Base-by-base conservation (phyloP, 495 filamentous ascomycete species). In the Aspergillus affinis region DNA sequence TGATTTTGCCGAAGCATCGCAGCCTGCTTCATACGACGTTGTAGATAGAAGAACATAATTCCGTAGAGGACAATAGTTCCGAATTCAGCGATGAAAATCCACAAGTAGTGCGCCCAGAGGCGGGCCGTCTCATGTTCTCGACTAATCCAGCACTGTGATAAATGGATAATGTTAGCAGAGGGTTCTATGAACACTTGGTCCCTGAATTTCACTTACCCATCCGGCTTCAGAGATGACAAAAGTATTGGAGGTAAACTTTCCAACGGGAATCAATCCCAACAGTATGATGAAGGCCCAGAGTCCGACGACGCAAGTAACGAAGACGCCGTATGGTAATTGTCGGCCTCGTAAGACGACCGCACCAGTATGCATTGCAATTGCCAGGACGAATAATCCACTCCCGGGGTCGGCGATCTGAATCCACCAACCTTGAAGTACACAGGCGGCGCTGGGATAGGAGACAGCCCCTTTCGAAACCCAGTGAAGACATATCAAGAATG, bases 91-190 rank as follows among this genome's bases (percentile, higher is more conserved):
- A 90, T 72, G 71, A 91, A 90, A 68, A 91, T 88, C 82, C 86
- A 92, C 59, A 92, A 72, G 64, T 92, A 92, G 65, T 92, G 89
- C 15, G 86, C 78, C 77, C 81, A 84, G 9, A 92, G 84, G 57
- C 88, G 88, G 51, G 85, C 80, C 18, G 64, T 64, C 57, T 84
- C 78, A 70, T 85, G 84, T 20, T 72, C 65, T 17, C 75, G 65
- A 55, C 85, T 84, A n/a, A 91, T 71, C 88, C 88, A 92, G 68
- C 89, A 92, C 88, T 89, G 60, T 13, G 17, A 13, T 7, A 45
- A 26, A 18, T 3, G 48, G 50, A n/a, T 29, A n/a, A 47, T 20
- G n/a, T 63, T n/a, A 69, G 51, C 57, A 54, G 13, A 27, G 26
- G 2, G 36, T 50, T 48, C 23, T 48, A 4, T 36, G 3, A 12